phyloP scores from a whole-genome alignment of 345 rosid genomes.

The Fremontodendron californicum region DNA sequence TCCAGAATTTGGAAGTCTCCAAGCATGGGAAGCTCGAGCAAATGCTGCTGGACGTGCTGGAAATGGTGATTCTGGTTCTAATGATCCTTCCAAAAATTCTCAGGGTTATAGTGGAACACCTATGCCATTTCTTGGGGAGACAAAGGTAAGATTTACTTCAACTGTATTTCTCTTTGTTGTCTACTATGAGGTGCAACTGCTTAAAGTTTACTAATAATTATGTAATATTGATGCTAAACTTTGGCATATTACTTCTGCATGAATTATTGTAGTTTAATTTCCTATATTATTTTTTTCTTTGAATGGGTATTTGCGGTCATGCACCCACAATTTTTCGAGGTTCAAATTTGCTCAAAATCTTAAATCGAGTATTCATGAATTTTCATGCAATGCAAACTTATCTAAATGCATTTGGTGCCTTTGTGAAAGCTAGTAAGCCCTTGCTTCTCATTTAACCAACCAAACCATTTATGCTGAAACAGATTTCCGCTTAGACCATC shows the following conservation, averaged over 20 bases:
- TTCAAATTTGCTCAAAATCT: background rate
- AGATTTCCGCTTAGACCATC: background rate
- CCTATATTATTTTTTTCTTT: background rate
- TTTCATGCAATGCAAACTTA: background rate
- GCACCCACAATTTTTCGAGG: background rate
- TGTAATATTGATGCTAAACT: background rate
- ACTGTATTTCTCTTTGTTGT: background rate
- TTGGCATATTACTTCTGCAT: background rate
- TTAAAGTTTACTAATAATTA: background rate
- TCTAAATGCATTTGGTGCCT: background rate
- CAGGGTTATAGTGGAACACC: constrained; percentile 81
- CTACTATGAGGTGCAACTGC: constrained; percentile 17
- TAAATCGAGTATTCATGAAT: background rate
- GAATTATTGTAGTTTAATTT: background rate
- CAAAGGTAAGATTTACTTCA: constrained; percentile 48
- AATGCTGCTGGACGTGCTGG: constrained; percentile 54
- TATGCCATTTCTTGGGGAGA: constrained; percentile 87
- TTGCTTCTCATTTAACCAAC: background rate
- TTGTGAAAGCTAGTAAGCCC: background rate
- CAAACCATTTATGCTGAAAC: constrained; percentile 4
- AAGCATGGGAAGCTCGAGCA: constrained; percentile 91
- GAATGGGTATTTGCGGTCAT: background rate
- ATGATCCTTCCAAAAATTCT: constrained; percentile 69
- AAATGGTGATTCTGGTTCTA: constrained; percentile 57
- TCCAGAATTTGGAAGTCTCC: constrained; percentile 77